phyloP scores from a whole-genome alignment of 148 eudicot species.

The Rhododendron ovatum region DNA sequence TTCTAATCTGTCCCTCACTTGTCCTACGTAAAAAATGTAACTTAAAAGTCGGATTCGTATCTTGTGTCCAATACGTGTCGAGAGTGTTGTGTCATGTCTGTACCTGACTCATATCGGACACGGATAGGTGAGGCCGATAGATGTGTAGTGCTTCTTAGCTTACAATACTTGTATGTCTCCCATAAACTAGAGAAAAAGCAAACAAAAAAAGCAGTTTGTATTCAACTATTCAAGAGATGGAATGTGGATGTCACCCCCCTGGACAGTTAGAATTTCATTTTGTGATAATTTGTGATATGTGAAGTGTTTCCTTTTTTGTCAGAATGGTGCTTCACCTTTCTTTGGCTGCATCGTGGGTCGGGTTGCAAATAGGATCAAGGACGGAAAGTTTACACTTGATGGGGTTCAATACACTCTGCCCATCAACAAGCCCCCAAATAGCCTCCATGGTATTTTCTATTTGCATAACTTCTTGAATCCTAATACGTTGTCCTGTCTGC shows the following conservation, averaged over 20 bases:
- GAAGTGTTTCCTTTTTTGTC: slow-evolving; percentile 16
- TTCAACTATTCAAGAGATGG: not conserved
- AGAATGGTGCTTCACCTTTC: slow-evolving; percentile 77
- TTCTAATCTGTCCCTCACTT: not conserved
- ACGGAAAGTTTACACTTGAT: slow-evolving; percentile 71
- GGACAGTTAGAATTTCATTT: not conserved
- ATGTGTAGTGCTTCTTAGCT: not conserved
- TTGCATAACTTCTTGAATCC: not conserved
- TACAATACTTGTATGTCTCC: not conserved
- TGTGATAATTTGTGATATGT: not conserved
- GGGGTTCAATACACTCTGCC: slow-evolving; percentile 70
- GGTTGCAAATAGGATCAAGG: slow-evolving; percentile 95
- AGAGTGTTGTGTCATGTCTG: not conserved
- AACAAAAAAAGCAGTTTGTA: not conserved
- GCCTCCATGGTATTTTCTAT: slow-evolving; percentile 72
- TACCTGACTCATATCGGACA: not conserved
- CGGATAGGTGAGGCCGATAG: not conserved
- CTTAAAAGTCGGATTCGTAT: not conserved
- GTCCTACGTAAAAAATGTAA: not conserved
- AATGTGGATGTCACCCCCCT: not conserved
- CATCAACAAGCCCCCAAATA: slow-evolving; percentile 79
- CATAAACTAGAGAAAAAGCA: not conserved
- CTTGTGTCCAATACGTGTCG: not conserved
- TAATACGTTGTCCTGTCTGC: not conserved
- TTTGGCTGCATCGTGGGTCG: slow-evolving; percentile 97